Base-by-base conservation (phyloP, 257 asterid species). In the Solanum sparsipilum region DNA sequence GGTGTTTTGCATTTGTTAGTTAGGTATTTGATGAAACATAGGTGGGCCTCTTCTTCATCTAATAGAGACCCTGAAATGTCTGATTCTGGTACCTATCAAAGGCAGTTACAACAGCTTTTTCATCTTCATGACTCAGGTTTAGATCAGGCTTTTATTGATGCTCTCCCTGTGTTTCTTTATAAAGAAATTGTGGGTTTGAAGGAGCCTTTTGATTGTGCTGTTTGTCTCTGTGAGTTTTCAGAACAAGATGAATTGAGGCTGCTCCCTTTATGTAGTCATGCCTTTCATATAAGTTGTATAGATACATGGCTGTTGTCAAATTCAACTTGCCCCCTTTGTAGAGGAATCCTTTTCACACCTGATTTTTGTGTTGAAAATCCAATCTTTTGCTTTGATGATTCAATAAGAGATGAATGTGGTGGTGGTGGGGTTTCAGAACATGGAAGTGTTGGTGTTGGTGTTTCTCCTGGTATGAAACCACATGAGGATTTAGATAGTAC, bases 181-280 rank as follows among this genome's bases (percentile, higher is more conserved):
- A 91, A 91, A 87, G 98, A 97, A 48, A 89, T 97, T 9, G 89
- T 91, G 91, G 99, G 98, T 1, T 73, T 84, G 9, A 93, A 93
- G 58, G 98, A 96, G 92, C 98, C 98, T 29, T 97, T 95, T 79
- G 99, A 97, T 84, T 97, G 98, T 82, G 97, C 98, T 35, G 98
- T 97, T 29, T 97, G 99, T 86, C 88, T 97, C 1, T 95, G 98
- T 87, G 98, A 96, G 79, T 97, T 96, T 89, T 89, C 94, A 2
- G 94, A 91, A 34, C 88, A 91, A 84, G 99, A 97, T 74, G 90
- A 91, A 70, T 73, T 97, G 20, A 93, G 99, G 90, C 63, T 97
- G 88, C 91, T 97, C 31, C 99, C 99, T 0, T 31, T 92, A 15
- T 97, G 99, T 90, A 88, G 98, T 85, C 99, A 97, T 88, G 98